A percentile compares a stretch with the other conserved stretches of the same genome.
Conservation (phyloP, 495 filamentous ascomycete species). For the Neurospora sp. region DNA sequence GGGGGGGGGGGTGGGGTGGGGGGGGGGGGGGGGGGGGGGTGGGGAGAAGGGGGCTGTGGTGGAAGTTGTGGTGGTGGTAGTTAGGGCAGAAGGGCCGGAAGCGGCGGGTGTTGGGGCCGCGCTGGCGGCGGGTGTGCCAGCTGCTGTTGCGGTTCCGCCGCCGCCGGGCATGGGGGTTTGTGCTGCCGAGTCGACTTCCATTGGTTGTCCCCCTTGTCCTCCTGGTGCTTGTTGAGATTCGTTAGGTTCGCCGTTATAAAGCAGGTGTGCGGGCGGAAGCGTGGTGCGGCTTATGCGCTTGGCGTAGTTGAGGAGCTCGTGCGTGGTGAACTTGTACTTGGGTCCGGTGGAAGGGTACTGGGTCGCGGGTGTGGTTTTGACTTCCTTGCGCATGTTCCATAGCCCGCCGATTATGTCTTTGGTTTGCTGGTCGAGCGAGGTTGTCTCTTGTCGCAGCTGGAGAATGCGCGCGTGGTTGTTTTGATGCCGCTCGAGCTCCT, state of each 20-base stretch:
- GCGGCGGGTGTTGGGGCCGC: slow-evolving; percentile 5
- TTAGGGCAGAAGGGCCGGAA: not conserved
- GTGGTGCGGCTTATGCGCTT: slow-evolving; percentile 65
- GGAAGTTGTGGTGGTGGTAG: not conserved
- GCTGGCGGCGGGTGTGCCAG: not conserved
- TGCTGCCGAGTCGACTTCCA: slow-evolving; percentile 2
- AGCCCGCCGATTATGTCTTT: slow-evolving; percentile 49
- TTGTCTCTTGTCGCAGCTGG: slow-evolving; percentile 48
- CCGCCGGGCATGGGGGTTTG: slow-evolving; percentile 9
- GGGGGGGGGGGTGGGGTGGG: slow-evolving; percentile 1
- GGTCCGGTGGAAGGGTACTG: slow-evolving; percentile 29
- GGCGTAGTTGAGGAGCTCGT: slow-evolving; percentile 61
- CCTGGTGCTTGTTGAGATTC: not conserved
- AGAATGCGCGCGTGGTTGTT: slow-evolving; percentile 53
- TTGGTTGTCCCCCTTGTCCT: not conserved
- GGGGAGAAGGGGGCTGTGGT: not conserved
- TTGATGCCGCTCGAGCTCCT: slow-evolving; percentile 59
- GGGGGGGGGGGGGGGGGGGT: not conserved
- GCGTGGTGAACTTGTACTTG: slow-evolving; percentile 43
- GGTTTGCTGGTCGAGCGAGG: slow-evolving; percentile 50
- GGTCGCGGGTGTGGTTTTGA: slow-evolving; percentile 48
- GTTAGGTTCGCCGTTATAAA: not conserved
- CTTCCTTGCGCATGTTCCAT: slow-evolving; percentile 55
- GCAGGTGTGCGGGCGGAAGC: slow-evolving; percentile 48
- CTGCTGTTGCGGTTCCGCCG: slow-evolving; percentile 11